Evolutionary conservation across 352 stramenopile genomes (phyloP).

Genomic region (Phytopythium mirpurense): DNA sequence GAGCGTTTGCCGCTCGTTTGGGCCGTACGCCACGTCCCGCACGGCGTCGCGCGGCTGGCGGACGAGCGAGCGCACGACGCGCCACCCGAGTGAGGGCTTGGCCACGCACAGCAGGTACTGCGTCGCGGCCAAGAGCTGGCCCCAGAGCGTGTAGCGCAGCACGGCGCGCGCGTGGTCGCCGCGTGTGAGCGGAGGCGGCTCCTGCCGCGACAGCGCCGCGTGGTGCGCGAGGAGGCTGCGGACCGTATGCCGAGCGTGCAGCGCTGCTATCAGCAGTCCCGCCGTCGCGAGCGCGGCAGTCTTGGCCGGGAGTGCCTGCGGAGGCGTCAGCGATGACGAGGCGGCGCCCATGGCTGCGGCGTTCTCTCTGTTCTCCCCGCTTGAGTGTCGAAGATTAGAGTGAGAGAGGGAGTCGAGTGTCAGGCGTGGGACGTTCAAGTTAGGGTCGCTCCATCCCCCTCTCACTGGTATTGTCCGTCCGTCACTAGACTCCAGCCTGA

Average conservation of each 20-base stretch:
- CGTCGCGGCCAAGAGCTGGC: slow-evolving; percentile 43
- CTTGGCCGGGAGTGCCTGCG: not conserved
- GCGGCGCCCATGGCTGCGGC: not conserved
- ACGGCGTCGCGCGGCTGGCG: slow-evolving; percentile 22
- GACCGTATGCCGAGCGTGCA: slow-evolving; percentile 16
- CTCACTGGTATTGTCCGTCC: too few relatives aligned
- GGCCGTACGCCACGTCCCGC: slow-evolving; percentile 35
- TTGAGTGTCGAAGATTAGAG: not conserved
- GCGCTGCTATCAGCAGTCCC: slow-evolving; percentile 4
- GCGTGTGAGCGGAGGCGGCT: slow-evolving; percentile 11
- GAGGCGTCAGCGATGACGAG: not conserved
- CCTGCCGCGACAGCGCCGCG: slow-evolving; percentile 13
- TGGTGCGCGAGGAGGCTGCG: slow-evolving; percentile 19
- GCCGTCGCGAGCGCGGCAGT: slow-evolving; percentile 9
- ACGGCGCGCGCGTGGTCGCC: slow-evolving; percentile 8
- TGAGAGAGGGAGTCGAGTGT: not conserved
- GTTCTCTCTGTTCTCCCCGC: not conserved
- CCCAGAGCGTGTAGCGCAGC: slow-evolving; percentile 44
- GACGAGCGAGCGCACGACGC: slow-evolving; percentile 37
- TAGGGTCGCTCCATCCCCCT: too few relatives aligned
- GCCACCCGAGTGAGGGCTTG: slow-evolving; percentile 42
- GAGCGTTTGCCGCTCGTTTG: slow-evolving; percentile 43
- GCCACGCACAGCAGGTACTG: slow-evolving; percentile 49
- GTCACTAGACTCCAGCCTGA: too few relatives aligned
- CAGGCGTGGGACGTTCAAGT: too few relatives aligned